Percentiles rank a stretch among this genome's conserved stretches.
These are phyloP conservation scores for Penicillium sp. DNA, from an alignment of 2,329 filamentous ascomycete genomes.

Conservation along the genomic window DNA sequence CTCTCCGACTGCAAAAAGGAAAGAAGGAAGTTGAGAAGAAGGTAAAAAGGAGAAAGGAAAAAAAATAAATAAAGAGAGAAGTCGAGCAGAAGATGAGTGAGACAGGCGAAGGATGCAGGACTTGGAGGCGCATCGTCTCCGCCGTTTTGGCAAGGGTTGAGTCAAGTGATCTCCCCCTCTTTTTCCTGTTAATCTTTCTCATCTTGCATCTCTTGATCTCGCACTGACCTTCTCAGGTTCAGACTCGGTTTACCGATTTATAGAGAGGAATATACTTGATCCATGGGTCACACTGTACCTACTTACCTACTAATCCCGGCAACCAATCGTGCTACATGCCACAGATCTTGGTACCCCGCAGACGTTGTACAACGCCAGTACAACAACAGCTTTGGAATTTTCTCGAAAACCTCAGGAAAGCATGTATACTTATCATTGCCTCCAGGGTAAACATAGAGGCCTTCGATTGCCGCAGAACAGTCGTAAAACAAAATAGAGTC, in stretches of 20 bases:
- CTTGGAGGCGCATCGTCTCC: neutral
- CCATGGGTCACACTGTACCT: neutral
- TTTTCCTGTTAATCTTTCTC: neutral
- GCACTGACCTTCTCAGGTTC: slow-evolving; percentile 1
- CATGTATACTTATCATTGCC: neutral
- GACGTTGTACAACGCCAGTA: neutral
- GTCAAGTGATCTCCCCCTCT: slow-evolving; percentile 20
- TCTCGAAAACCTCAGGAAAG: neutral
- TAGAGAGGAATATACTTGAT: neutral
- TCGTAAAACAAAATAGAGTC: neutral
- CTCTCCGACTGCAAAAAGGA: neutral
- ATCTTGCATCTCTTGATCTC: neutral
- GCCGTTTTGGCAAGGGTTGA: slow-evolving; percentile 3
- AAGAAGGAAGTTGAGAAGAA: slow-evolving; percentile 11
- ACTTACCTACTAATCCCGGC: neutral
- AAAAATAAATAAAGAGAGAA: neutral
- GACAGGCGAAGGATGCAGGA: neutral
- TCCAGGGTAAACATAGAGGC: neutral
- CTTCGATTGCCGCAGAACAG: neutral
- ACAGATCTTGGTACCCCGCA: neutral
- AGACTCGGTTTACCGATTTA: neutral
- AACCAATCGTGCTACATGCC: neutral
- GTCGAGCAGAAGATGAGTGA: slow-evolving; percentile 3
- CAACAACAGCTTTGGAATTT: neutral
- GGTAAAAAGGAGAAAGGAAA: slow-evolving; percentile 10